phyloP scores from a whole-genome alignment of 2,329 filamentous ascomycete species.

The Aplosporella prunicola region DNA sequence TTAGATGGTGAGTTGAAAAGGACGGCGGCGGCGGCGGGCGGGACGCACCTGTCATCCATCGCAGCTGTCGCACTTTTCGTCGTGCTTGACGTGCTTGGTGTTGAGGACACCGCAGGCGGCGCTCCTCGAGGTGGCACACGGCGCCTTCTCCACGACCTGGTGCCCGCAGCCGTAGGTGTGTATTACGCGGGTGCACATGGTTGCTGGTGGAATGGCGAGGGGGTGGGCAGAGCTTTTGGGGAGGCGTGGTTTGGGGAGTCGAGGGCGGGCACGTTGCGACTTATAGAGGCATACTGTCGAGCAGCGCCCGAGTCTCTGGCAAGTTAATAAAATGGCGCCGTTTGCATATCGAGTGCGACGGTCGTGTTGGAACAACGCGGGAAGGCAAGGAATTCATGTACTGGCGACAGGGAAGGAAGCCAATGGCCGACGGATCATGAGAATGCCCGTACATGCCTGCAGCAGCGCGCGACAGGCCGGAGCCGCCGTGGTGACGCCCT shows the following conservation, averaged over 20 bases:
- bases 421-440: slow-evolving; percentile 19
- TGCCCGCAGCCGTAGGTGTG: slow-evolving; percentile 41
- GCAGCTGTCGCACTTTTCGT: slow-evolving; percentile 39
- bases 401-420: slow-evolving; percentile 17
- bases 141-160: slow-evolving; percentile 32
- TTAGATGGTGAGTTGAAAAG: background rate
- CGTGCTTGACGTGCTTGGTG: slow-evolving; percentile 37
- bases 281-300: slow-evolving; percentile 29
- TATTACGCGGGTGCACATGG: slow-evolving; percentile 40
- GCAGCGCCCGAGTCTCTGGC: slow-evolving; percentile 25
- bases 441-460: slow-evolving; percentile 9
- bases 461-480: too few relatives aligned
- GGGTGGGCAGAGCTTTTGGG: slow-evolving; percentile 1
- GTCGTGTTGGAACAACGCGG: slow-evolving; percentile 28
- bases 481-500: too few relatives aligned
- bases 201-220: slow-evolving; percentile 13
- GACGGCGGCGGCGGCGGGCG: background rate
- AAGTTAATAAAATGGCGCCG: slow-evolving; percentile 32
- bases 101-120: slow-evolving; percentile 33
- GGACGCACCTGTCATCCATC: slow-evolving; percentile 33
- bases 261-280: slow-evolving; percentile 14
- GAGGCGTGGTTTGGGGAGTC: slow-evolving; percentile 10
- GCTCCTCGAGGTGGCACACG: slow-evolving; percentile 38
- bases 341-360: slow-evolving; percentile 31
- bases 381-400: slow-evolving; percentile 28